Evolutionary conservation across 2,329 filamentous ascomycete genomes (phyloP).

Genomic region (Ophiostoma sp.): DNA sequence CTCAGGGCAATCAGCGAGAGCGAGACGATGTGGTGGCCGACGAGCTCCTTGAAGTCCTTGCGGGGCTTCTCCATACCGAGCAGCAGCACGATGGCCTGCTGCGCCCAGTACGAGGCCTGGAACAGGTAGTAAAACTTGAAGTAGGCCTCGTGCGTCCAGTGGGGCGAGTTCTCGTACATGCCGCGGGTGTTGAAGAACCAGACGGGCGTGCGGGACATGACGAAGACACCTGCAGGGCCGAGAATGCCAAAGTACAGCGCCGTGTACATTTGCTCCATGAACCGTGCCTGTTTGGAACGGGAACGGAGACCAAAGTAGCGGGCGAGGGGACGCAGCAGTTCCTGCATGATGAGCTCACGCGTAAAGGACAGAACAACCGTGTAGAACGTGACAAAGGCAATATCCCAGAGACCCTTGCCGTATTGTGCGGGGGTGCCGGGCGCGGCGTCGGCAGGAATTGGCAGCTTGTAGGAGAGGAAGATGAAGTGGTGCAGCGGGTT

Average conservation of each 20-base stretch:
- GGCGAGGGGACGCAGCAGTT: slow-evolving; percentile 76
- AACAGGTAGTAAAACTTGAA: slow-evolving; percentile 98
- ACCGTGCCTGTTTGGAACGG: slow-evolving; percentile 78
- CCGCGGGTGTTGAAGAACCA: slow-evolving; percentile 93
- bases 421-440: slow-evolving; percentile 63
- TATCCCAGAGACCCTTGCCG: slow-evolving; percentile 83
- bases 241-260: slow-evolving; percentile 85
- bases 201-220: slow-evolving; percentile 87
- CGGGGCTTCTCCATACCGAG: slow-evolving; percentile 88
- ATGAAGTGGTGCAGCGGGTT: slow-evolving; percentile 81
- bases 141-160: slow-evolving; percentile 71
- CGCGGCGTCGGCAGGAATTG: slow-evolving; percentile 46
- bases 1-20: slow-evolving; percentile 79
- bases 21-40: slow-evolving; percentile 88
- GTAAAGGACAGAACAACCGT: slow-evolving; percentile 88
- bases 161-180: slow-evolving; percentile 89
- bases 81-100: slow-evolving; percentile 85
- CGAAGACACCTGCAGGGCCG: slow-evolving; percentile 80
- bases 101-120: slow-evolving; percentile 91
- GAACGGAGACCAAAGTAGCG: slow-evolving; percentile 67
- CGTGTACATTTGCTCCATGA: slow-evolving; percentile 96
- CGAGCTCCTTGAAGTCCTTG: slow-evolving; percentile 93
- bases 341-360: slow-evolving; percentile 94
- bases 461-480: slow-evolving; percentile 84
- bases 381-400: slow-evolving; percentile 88